These are phyloP conservation scores for Leishmania guyanensis DNA, from an alignment of 208 protist species.

Conservation along the genomic window DNA sequence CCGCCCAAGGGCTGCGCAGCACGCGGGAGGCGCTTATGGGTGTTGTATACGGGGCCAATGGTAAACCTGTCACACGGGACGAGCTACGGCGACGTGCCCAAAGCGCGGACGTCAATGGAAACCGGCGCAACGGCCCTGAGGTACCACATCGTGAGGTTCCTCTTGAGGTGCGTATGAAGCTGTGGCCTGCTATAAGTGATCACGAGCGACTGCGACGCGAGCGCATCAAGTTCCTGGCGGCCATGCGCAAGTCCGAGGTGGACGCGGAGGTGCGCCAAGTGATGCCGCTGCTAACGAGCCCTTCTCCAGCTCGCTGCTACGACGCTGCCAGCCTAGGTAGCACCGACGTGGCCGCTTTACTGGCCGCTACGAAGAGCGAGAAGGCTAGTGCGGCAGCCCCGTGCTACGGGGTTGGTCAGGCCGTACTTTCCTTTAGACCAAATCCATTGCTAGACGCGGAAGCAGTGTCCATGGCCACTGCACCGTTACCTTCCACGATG, in stretches of 20 bases:
- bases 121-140: not conserved
- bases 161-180: constrained; percentile 73
- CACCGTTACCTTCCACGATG: not conserved
- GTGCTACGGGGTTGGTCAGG: constrained; percentile 32
- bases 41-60: constrained; percentile 34
- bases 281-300: constrained; percentile 50
- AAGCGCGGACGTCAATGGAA: constrained; percentile 29
- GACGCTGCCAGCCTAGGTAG: not conserved
- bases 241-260: constrained; percentile 43
- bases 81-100: constrained; percentile 34
- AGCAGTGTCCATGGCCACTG: not conserved
- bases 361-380: not conserved
- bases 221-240: constrained; percentile 68
- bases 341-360: constrained; percentile 14
- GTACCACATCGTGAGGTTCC: constrained; percentile 44
- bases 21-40: constrained; percentile 63
- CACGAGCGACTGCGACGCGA: constrained; percentile 79
- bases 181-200: constrained; percentile 85
- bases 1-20: constrained; percentile 51
- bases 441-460: not conserved
- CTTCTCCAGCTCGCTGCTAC: constrained; percentile 23
- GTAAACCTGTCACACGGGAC: constrained; percentile 19
- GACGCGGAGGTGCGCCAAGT: constrained; percentile 44
- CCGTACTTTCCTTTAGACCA: not conserved
- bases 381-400: not conserved